These are phyloP conservation scores for Ogataea hybrid DNA, from an alignment of 1,139 yeast species.

Conservation along the genomic window DNA sequence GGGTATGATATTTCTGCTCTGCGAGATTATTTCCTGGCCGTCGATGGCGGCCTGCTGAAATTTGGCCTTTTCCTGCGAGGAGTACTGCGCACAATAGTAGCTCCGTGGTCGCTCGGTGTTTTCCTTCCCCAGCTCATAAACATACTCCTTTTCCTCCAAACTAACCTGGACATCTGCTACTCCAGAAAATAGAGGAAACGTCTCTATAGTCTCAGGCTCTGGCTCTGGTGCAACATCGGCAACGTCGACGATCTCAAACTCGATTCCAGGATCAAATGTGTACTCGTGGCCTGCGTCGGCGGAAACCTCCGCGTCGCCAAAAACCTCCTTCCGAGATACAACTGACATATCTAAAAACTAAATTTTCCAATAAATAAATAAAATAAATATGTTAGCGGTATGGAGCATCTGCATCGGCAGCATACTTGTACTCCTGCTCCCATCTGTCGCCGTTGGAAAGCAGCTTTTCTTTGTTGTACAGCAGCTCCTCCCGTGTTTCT, in stretches of 20 bases:
- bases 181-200: slow-evolving; percentile 20
- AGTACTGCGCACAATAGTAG: slow-evolving; percentile 49
- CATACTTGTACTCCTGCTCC: slow-evolving; percentile 91
- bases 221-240: slow-evolving; percentile 23
- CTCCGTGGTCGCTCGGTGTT: slow-evolving; percentile 47
- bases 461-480: slow-evolving; percentile 86
- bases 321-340: slow-evolving; percentile 38
- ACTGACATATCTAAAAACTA: neutral
- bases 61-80: slow-evolving; percentile 34
- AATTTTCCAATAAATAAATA: slow-evolving; percentile 9
- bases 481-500: slow-evolving; percentile 82
- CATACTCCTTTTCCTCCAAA: slow-evolving; percentile 49
- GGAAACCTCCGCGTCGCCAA: slow-evolving; percentile 14
- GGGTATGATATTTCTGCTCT: neutral
- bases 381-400: slow-evolving; percentile 50
- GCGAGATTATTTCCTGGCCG: slow-evolving; percentile 38
- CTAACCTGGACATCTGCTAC: slow-evolving; percentile 19
- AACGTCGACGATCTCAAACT: slow-evolving; percentile 57
- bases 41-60: slow-evolving; percentile 46
- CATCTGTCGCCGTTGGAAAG: slow-evolving; percentile 90
- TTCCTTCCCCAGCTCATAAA: slow-evolving; percentile 29
- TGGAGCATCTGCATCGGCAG: slow-evolving; percentile 87
- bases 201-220: slow-evolving; percentile 3
- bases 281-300: neutral
- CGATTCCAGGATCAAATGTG: slow-evolving; percentile 31